These are phyloP conservation scores for Tubosaeta sp. DNA, from an alignment of 768 basidiomycete species.

Conservation along the genomic window DNA sequence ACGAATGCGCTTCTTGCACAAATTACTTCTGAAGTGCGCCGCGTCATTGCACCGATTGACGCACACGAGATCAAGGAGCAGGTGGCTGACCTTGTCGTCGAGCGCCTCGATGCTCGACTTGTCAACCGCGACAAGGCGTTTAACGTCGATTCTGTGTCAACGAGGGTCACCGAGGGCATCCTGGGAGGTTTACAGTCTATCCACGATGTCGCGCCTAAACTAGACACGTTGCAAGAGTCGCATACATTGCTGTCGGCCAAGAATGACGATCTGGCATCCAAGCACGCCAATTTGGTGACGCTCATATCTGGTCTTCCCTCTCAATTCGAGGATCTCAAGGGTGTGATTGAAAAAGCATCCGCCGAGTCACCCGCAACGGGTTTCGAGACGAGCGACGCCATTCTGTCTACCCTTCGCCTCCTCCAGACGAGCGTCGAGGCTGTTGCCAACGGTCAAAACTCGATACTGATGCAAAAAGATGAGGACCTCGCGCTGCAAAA, in stretches of 20 bases:
- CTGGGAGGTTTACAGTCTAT: slow-evolving; percentile 40
- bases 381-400: slow-evolving; percentile 16
- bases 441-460: slow-evolving; percentile 49
- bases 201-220: slow-evolving; percentile 34
- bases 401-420: slow-evolving; percentile 36
- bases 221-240: slow-evolving; percentile 39
- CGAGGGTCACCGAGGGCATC: slow-evolving; percentile 53
- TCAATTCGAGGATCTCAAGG: slow-evolving; percentile 42
- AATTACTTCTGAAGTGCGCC: slow-evolving; percentile 65
- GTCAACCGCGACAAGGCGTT: slow-evolving; percentile 71
- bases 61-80: slow-evolving; percentile 87
- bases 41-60: slow-evolving; percentile 71
- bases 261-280: slow-evolving; percentile 36
- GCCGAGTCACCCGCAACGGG: slow-evolving; percentile 15
- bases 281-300: slow-evolving; percentile 38
- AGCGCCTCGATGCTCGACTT: slow-evolving; percentile 76
- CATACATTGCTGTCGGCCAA: slow-evolving; percentile 40
- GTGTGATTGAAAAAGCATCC: slow-evolving; percentile 36
- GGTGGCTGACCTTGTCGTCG: slow-evolving; percentile 84
- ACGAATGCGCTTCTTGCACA: slow-evolving; percentile 53
- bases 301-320: slow-evolving; percentile 47
- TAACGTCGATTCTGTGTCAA: slow-evolving; percentile 54
- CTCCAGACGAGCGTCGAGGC: slow-evolving; percentile 49
- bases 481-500: slow-evolving; percentile 50
- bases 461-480: slow-evolving; percentile 42